Percentiles rank a stretch among this genome's conserved stretches.
These are phyloP conservation scores for Citrus reticulata DNA, from an alignment of 345 rosid species.

Conservation along the genomic window DNA sequence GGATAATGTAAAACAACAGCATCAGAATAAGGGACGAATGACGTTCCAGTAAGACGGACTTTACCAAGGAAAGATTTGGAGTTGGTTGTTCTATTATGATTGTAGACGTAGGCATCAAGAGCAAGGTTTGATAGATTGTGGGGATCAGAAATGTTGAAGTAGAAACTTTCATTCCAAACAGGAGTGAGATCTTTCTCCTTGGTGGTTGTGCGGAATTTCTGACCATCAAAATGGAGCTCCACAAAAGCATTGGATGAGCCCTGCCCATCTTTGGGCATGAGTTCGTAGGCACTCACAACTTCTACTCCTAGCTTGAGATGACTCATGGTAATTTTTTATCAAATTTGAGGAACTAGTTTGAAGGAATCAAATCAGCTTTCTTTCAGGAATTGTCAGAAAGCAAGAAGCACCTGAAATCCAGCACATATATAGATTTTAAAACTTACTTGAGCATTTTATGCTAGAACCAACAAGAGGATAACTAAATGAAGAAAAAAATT, in stretches of 20 bases:
- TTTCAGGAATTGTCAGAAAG: conserved; percentile 6
- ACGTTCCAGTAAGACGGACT: conserved; percentile 68
- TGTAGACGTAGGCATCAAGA: conserved; percentile 66
- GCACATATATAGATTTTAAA: background rate
- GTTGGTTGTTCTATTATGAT: conserved; percentile 33
- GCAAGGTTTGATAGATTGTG: conserved; percentile 42
- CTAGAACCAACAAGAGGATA: background rate
- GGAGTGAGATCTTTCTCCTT: conserved; percentile 73
- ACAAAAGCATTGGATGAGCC: conserved; percentile 60
- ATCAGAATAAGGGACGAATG: conserved; percentile 71
- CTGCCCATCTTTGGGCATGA: conserved; percentile 55
- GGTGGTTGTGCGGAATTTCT: conserved; percentile 58
- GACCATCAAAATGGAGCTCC: conserved; percentile 79
- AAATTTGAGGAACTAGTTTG: background rate
- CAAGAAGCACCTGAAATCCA: conserved; percentile 21
- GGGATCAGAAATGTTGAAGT: conserved; percentile 76
- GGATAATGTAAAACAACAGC: conserved; percentile 78
- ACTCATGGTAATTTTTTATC: conserved; percentile 37
- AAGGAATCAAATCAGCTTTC: conserved; percentile 1
- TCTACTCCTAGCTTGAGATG: conserved; percentile 82
- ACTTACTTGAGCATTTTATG: background rate
- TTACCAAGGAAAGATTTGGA: conserved; percentile 61
- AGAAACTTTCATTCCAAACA: conserved; percentile 80
- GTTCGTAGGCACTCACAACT: conserved; percentile 72
- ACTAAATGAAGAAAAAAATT: background rate